phyloP scores from a whole-genome alignment of 2,329 filamentous ascomycete species.

The Fusarium multiceps region DNA sequence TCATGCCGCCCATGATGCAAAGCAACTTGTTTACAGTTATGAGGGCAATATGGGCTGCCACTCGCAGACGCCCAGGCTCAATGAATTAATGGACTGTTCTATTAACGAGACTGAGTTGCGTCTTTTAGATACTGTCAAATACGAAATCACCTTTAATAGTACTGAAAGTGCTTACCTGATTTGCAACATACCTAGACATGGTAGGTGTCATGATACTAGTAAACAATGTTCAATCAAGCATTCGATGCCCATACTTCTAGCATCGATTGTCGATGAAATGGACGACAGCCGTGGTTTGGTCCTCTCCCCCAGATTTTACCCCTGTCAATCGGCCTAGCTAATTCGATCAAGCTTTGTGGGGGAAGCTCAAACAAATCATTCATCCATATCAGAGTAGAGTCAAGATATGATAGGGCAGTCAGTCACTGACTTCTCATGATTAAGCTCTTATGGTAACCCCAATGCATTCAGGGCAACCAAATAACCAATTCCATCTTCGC shows the following conservation, averaged over 20 bases:
- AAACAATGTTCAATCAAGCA: background rate
- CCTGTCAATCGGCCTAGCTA: conserved; percentile 1
- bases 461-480: background rate
- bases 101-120: background rate
- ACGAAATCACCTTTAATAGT: background rate
- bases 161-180: background rate
- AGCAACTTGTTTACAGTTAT: background rate
- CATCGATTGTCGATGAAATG: background rate
- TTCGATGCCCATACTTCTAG: background rate
- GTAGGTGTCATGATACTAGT: background rate
- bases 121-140: background rate
- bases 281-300: background rate
- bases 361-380: conserved; percentile 4
- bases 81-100: background rate
- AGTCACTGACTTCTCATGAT: background rate
- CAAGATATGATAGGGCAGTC: background rate
- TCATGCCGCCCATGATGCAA: background rate
- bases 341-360: conserved; percentile 25
- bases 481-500: background rate
- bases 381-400: background rate
- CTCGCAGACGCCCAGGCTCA: background rate
- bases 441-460: background rate
- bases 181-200: background rate
- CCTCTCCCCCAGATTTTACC: conserved; percentile 19
- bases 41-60: background rate